Base-by-base conservation (phyloP, 148 eudicot genomes). In the Camellia lanceoleosa region DNA sequence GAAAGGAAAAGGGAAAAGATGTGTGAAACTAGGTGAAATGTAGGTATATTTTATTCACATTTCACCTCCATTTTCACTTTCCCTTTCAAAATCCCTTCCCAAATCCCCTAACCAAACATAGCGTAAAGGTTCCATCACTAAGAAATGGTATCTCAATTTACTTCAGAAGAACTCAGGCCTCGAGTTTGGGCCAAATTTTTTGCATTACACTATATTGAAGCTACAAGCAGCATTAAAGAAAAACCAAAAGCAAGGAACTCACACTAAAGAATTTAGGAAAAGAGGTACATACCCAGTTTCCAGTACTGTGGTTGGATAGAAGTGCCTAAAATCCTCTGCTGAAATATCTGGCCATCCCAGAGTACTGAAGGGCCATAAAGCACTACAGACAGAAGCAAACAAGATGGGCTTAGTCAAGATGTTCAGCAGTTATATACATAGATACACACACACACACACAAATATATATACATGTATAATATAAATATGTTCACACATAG, bases 331-430 rank as follows among this genome's bases (percentile, higher is more conserved):
- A 89, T 94, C 99, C 77, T 97, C 94, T 10, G 93, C 89, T 75
- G 90, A 90, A 68, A 75, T 85, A 82, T 97, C 95, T 73, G 99
- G 99, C 99, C 99, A 97, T 82, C 99, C 99, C 77, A 97, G 88
- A 71, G 98, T 94, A 80, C 98, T 94, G 89, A 97, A 94, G 78
- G 99, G 99, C 98, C 98, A 97, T 77, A 97, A 81, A 30, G 97
- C 87, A 77, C 98, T 94, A 85, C 76, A 80, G 18, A 81, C 38
- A 65, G 69, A 71, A 58, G 42, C 72, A 87, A 75, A 67, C 46
- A 70, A 64, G 20, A 70, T 11, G 16, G 55, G 55, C 68, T 68
- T 46, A 71, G 52, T 74, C 47, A 75, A 55, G 69, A 47, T 8
- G 20, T 70, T 23, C 42, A 54, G 41, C 11, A 71, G 54, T n/a